A percentile compares a stretch with the other conserved stretches of the same genome.
Conservation (phyloP, 2,329 filamentous ascomycete species). For the Pestalotiopsis sp. region DNA sequence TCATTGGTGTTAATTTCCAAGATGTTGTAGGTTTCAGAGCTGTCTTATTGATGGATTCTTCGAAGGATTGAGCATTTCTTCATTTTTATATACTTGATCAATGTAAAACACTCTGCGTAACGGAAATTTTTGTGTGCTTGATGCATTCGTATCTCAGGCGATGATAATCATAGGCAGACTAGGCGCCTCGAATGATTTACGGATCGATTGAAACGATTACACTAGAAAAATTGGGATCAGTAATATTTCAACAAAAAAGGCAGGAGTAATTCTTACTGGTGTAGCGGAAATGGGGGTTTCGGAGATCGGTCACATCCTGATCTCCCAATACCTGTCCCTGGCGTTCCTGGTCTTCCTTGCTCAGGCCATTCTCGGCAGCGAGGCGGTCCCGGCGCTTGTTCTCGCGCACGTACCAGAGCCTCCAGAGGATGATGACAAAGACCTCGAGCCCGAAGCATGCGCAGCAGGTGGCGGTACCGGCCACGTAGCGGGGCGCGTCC, state of each 20-base stretch:
- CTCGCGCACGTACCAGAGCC: slow-evolving; percentile 31
- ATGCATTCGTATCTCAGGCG: too few species aligned
- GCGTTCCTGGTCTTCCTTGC: slow-evolving; percentile 27
- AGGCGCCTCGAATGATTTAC: too few species aligned
- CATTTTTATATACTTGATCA: too few species aligned
- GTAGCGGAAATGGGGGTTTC: slow-evolving; percentile 22
- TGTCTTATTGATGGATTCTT: too few species aligned
- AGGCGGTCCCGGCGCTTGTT: slow-evolving; percentile 26
- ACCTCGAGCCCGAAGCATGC: slow-evolving; percentile 29
- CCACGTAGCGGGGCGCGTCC: slow-evolving; percentile 21
- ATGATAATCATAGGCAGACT: too few species aligned
- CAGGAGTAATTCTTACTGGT: neutral
- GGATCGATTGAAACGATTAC: too few species aligned
- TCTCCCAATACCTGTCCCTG: slow-evolving; percentile 28
- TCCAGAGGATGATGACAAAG: slow-evolving; percentile 25
- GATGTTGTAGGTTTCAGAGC: too few species aligned
- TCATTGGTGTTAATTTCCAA: too few species aligned
- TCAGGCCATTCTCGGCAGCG: slow-evolving; percentile 24
- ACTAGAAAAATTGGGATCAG: too few species aligned
- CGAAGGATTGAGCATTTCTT: too few species aligned
- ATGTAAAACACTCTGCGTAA: too few species aligned
- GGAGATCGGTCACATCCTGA: slow-evolving; percentile 22
- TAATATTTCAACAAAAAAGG: neutral
- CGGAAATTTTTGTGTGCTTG: too few species aligned
- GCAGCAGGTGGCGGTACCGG: slow-evolving; percentile 23